Percentiles rank a stretch among this genome's conserved stretches.
These are phyloP conservation scores for Haematococcus lacustris DNA, from an alignment of 139 green algal species.

Conservation along the genomic window DNA sequence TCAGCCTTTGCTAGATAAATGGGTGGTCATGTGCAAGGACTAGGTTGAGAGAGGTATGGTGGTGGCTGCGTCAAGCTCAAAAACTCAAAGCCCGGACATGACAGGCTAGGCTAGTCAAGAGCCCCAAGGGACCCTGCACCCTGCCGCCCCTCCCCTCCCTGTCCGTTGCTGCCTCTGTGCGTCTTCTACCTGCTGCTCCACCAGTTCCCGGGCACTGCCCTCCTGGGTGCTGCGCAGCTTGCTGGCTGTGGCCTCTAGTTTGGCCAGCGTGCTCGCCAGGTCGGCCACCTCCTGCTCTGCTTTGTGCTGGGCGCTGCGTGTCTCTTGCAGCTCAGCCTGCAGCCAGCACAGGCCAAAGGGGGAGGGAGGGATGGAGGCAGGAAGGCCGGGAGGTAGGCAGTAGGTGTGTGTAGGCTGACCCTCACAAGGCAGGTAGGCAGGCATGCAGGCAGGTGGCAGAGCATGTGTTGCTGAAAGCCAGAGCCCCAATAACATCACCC, in stretches of 20 bases:
- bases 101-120: neutral
- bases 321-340: slow-evolving; percentile 3
- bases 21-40: neutral
- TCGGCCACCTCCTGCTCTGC: slow-evolving; percentile 6
- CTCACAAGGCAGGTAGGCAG: too few relatives aligned
- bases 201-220: slow-evolving; percentile 3
- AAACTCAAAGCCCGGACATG: neutral
- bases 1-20: neutral
- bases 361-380: too few relatives aligned
- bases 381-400: too few relatives aligned
- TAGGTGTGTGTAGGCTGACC: too few relatives aligned
- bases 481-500: too few relatives aligned
- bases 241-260: slow-evolving; percentile 3
- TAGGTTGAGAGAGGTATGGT: neutral
- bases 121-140: neutral
- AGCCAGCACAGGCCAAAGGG: neutral
- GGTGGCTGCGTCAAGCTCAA: neutral
- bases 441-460: too few relatives aligned
- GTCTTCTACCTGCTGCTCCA: slow-evolving; percentile 8
- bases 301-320: neutral
- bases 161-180: neutral
- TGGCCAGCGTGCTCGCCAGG: neutral
- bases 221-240: slow-evolving; percentile 7
- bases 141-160: neutral
- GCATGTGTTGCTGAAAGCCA: too few relatives aligned